Evolutionary conservation across 176 grass and related monocot genomes (phyloP), one percentile per base, ranked within the genome.

Genomic region (Bromus sterilis): DNA sequence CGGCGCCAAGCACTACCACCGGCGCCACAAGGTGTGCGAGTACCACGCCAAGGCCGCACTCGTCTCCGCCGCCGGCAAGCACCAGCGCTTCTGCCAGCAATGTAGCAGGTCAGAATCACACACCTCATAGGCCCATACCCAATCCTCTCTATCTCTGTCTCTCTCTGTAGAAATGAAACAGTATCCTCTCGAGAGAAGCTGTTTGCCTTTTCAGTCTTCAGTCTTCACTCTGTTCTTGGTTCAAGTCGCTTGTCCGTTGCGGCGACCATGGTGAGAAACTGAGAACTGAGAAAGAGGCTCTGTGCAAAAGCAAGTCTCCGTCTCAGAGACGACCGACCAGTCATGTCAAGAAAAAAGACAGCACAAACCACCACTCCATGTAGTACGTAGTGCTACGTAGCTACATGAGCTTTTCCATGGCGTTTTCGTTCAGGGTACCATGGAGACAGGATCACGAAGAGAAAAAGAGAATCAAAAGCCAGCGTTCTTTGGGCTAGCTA

Each of bases 21-120:
- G 95, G 68, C 93, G 95, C 66, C 95, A 98, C 73, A 98, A 98
- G 84, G 95, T 98, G 18, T 98, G 95, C 80, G 95, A 98, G 88
- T 88, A 95, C 87, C 95, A 98, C 61, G 91, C 95, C 85, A 98
- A 98, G 92, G 90, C 95, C 18, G 39, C 92, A 43, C 80, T 95
- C 79, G 92, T 98, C 85, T 39, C 69, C 57, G 85, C 87, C 36
- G 80, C 10, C 32, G 92, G 92, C 11, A 78, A 93, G 84, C 95
- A 95, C 83, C 88, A 98, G 82, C 89, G 95, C 44, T 95, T 98
- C 89, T 98, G 95, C 89, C 95, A 98, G 83, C 95, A 98, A 68
- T 98, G 95, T 88, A 95, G 92, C 88, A 93, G 95, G 95, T 94
- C 21, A 11, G 13, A 12, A 1, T 4, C 4, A n/a, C 7, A 13